These are phyloP conservation scores for Pseudocercospora vitis DNA, from an alignment of 2,329 filamentous ascomycete species.

Conservation along the genomic window DNA sequence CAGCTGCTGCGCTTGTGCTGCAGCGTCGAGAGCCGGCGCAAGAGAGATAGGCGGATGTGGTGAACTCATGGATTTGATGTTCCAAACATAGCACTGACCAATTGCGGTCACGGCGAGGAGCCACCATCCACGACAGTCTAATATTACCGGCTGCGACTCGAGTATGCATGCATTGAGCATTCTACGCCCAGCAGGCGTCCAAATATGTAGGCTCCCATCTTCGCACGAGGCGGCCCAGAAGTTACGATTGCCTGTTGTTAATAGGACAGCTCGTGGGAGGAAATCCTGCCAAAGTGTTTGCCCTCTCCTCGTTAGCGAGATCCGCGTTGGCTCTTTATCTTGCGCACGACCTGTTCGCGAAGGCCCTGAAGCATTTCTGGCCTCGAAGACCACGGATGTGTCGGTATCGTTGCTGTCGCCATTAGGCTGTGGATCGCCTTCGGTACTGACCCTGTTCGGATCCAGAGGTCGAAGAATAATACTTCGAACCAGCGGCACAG, in stretches of 20 bases:
- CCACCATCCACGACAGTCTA: constrained; percentile 88
- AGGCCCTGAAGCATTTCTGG: constrained; percentile 70
- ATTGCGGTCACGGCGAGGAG: constrained; percentile 84
- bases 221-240: constrained; percentile 95
- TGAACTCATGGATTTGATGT: constrained; percentile 71
- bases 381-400: constrained; percentile 72
- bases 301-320: constrained; percentile 78
- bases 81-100: constrained; percentile 91
- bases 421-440: constrained; percentile 46
- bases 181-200: constrained; percentile 87
- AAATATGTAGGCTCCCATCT: constrained; percentile 84
- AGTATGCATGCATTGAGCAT: constrained; percentile 81
- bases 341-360: constrained; percentile 60
- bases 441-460: constrained; percentile 52
- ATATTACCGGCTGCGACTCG: constrained; percentile 89
- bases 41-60: constrained; percentile 89
- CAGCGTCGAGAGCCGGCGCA: constrained; percentile 83
- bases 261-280: constrained; percentile 78
- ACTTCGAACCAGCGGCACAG: constrained; percentile 80
- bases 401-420: constrained; percentile 59
- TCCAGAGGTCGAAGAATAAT: constrained; percentile 83
- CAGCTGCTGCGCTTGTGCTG: constrained; percentile 72
- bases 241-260: constrained; percentile 83
- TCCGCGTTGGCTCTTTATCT: constrained; percentile 77
- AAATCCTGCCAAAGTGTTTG: constrained; percentile 91